Base-by-base conservation (phyloP, 805 yeast species). In the Groenewaldozyma tartarivorans region DNA sequence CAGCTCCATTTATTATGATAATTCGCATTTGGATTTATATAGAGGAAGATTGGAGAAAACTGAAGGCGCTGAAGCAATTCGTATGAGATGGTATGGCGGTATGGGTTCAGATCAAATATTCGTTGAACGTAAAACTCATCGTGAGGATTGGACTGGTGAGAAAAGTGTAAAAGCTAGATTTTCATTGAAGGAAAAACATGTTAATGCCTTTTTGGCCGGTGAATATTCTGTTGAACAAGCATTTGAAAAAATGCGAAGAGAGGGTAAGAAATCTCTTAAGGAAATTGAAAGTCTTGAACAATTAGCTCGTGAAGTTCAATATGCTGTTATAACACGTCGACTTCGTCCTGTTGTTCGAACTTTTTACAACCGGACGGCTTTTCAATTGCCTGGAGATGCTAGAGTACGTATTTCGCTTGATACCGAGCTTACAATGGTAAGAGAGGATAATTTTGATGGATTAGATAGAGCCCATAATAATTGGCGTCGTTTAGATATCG, bases 61-160 rank as follows among this genome's bases (percentile, higher is more conserved):
- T 54, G 98, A 92, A 69, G 98, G 98, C 61, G 98, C 98, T 4
- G 98, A 92, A 64, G 97, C 97, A 18, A 87, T 90, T 49, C 80
- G 99, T 66, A 71, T 92, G 58, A 80, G 98, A 68, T 92, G 99
- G 99, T 92, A 92, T 61, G 98, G 99, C 58, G 96, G 96, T 42
- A 92, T 92, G 98, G 71, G 74, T 41, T 73, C 88, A 1, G 96
- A 90, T 52, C 84, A 83, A 33, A 84, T 90, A 42, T 92, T 92
- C 49, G 95, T 90, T 36, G 99, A 92, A 66, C 77, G 98, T 63
- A 92, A 92, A 63, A 92, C 99, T 4, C 98, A 92, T 60, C 76
- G 98, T 63, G 98, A 92, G 63, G 99, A 92, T 68, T 90, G 98
- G 98, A 92, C 99, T 2, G 99, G 99, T 53, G 98, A 92, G 62